Evolutionary conservation across 2,329 filamentous ascomycete species (phyloP).

Genomic region (Fusarium anthophilum): DNA sequence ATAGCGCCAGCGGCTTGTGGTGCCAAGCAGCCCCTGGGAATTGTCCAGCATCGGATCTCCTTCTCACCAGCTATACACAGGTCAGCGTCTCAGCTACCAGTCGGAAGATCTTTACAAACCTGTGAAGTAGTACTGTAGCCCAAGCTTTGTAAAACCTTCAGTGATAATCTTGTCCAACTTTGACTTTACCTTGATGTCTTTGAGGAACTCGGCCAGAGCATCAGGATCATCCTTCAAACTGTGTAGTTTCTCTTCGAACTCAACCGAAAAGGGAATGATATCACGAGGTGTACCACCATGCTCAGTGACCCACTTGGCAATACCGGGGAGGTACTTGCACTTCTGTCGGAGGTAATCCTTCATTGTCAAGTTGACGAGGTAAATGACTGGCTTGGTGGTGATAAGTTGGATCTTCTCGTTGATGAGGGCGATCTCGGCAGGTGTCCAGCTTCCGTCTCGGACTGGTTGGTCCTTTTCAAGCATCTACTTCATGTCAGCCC

Average conservation of each 20-base stretch:
- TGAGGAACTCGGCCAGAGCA: slow-evolving; percentile 48
- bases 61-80: slow-evolving; percentile 52
- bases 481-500: slow-evolving; percentile 41
- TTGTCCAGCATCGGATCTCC: slow-evolving; percentile 57
- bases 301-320: slow-evolving; percentile 57
- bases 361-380: slow-evolving; percentile 58
- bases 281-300: slow-evolving; percentile 53
- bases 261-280: slow-evolving; percentile 56
- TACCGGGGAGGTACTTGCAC: slow-evolving; percentile 55
- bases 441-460: slow-evolving; percentile 54
- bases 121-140: slow-evolving; percentile 57
- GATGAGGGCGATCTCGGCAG: slow-evolving; percentile 55
- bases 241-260: slow-evolving; percentile 57
- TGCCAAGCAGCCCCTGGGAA: slow-evolving; percentile 50
- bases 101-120: slow-evolving; percentile 34
- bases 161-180: slow-evolving; percentile 55
- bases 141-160: slow-evolving; percentile 55
- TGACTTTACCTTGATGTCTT: slow-evolving; percentile 54
- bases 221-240: slow-evolving; percentile 50
- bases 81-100: neutral
- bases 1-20: slow-evolving; percentile 55
- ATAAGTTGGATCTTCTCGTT: slow-evolving; percentile 58
- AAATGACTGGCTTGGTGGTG: slow-evolving; percentile 57
- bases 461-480: slow-evolving; percentile 54
- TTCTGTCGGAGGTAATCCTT: slow-evolving; percentile 59